Evolutionary conservation across 2,329 filamentous ascomycete species (phyloP), one percentile per base, ranked within the genome.

Genomic region (Hymenoscyphus fraxineus): DNA sequence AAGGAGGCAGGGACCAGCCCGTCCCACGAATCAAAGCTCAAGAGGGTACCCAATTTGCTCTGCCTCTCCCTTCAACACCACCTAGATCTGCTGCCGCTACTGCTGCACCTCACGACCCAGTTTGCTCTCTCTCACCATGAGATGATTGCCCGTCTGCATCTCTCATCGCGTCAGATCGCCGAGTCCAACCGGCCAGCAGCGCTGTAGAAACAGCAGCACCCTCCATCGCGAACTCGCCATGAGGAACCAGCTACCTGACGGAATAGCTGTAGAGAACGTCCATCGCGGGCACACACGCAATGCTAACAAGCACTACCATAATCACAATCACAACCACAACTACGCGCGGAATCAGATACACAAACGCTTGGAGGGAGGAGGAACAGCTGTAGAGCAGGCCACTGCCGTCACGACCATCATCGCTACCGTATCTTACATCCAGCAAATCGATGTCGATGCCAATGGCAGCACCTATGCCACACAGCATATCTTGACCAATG

Each of bases 121-220:
- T 2, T 15, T 16, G 32, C 40, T 39, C 64, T 35, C 22, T 35
- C 62, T 32, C 22, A 60, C 58, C 55, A 58, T 59, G 60, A 57
- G 54, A 65, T 62, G 66, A 69, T 61, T 66, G 66, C 65, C 67
- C 65, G 62, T 51, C 15, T 38, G 40, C 59, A 58, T 44, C 54
- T 51, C 31, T 56, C 51, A 35, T 38, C 65, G 66, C 67, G 60
- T 67, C 62, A 62, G 61, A 54, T 61, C 64, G 66, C 64, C 62
- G 59, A 63, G 62, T 63, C 58, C 55, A 58, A 54, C 64, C 60
- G 65, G 60, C 64, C 54, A 58, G n/a, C 47, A 67, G 70, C 69
- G 72, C 72, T 73, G 71, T 71, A 68, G 71, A 73, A 41, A 69
- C 71, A 71, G 71, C 72, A 67, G 71, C 69, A 71, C 32, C 32